Evolutionary conservation across 2,329 filamentous ascomycete species (phyloP).

Genomic region (Fusarium sp.): DNA sequence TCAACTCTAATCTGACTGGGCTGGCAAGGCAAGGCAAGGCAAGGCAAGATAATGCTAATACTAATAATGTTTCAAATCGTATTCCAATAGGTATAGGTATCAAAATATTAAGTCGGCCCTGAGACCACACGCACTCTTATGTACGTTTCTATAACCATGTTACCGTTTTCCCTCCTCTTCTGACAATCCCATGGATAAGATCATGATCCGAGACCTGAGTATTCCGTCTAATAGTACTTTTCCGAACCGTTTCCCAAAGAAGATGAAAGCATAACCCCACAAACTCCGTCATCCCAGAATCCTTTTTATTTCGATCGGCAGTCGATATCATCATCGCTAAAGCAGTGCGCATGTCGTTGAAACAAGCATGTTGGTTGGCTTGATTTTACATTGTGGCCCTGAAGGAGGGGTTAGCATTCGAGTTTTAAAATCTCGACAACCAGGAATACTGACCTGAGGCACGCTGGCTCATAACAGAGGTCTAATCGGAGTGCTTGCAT

Average conservation of each 20-base stretch:
- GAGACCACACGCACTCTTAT: constrained; percentile 39
- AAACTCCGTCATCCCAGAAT: constrained; percentile 38
- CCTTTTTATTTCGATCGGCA: constrained; percentile 40
- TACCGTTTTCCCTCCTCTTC: constrained; percentile 37
- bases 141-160: constrained; percentile 44
- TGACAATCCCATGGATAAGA: constrained; percentile 36
- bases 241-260: constrained; percentile 39
- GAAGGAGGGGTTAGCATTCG: constrained; percentile 23
- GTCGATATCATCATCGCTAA: constrained; percentile 42
- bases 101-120: constrained; percentile 37
- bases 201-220: constrained; percentile 36
- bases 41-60: not conserved
- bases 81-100: constrained; percentile 23
- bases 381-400: constrained; percentile 36
- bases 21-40: not conserved
- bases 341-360: constrained; percentile 37
- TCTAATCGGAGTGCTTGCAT: constrained; percentile 16
- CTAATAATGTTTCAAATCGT: constrained; percentile 11
- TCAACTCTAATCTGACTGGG: not conserved
- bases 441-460: constrained; percentile 29
- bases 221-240: constrained; percentile 44
- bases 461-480: constrained; percentile 32
- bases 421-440: not conserved
- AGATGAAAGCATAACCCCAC: constrained; percentile 41
- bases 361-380: constrained; percentile 16